A percentile compares a stretch with the other conserved stretches of the same genome.
phyloP scores from a whole-genome alignment of 768 basidiomycete genomes.

The Aureoboletus auriporus region DNA sequence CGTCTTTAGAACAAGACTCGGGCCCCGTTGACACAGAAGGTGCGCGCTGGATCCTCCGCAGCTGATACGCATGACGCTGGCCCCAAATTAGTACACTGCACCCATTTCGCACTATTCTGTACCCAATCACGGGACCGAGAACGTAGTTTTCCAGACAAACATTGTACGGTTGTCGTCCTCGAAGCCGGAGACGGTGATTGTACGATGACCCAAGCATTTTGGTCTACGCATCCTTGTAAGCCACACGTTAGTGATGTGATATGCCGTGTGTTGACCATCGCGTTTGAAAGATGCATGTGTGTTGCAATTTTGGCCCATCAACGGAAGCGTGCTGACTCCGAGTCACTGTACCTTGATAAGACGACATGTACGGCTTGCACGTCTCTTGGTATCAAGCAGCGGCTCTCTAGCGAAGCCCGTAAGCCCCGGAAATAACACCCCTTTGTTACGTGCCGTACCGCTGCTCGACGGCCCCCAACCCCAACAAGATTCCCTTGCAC shows the following conservation, averaged over 20 bases:
- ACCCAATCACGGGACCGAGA: constrained; percentile 42
- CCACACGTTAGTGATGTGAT: constrained; percentile 40
- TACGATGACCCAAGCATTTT: constrained; percentile 52
- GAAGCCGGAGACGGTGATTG: constrained; percentile 57
- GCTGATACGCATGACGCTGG: background rate
- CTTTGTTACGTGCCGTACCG: background rate
- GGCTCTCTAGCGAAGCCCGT: constrained; percentile 21
- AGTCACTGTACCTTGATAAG: constrained; percentile 43
- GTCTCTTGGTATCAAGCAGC: background rate
- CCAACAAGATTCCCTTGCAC: constrained; percentile 42
- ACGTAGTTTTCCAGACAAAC: constrained; percentile 39
- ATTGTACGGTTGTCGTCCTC: constrained; percentile 54
- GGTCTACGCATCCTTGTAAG: constrained; percentile 48
- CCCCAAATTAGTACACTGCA: background rate
- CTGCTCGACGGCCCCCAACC: background rate
- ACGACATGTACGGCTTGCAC: constrained; percentile 34
- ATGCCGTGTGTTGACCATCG: background rate
- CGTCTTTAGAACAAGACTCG: constrained; percentile 44
- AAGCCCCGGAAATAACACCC: constrained; percentile 14
- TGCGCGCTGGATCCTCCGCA: background rate
- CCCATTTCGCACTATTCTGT: background rate
- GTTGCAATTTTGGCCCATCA: background rate
- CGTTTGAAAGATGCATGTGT: background rate
- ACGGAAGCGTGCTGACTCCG: constrained; percentile 37
- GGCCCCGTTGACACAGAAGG: constrained; percentile 46